Evolutionary conservation across 1,284 basidiomycete species (phyloP).

Genomic region (Ceratobasidium theobromae): DNA sequence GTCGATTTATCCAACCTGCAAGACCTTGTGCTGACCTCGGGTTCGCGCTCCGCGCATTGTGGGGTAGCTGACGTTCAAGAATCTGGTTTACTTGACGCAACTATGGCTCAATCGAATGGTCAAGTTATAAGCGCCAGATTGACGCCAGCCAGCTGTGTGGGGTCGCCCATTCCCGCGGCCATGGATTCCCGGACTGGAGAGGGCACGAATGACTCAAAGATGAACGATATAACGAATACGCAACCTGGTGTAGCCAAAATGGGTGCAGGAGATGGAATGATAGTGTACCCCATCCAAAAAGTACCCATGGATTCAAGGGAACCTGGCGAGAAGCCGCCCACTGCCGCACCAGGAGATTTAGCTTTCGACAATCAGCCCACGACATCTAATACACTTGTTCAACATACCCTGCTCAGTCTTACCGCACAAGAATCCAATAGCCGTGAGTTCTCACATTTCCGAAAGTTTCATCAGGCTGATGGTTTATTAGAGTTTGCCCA

Average conservation of each 20-base stretch:
- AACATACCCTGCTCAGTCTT: slow-evolving; percentile 6
- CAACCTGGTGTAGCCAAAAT: too few species aligned
- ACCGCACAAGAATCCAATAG: neutral
- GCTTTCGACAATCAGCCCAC: neutral
- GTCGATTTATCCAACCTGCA: slow-evolving; percentile 19
- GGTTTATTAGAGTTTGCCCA: neutral
- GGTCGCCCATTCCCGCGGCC: neutral
- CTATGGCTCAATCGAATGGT: neutral
- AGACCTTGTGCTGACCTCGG: slow-evolving; percentile 14
- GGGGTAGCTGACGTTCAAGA: neutral
- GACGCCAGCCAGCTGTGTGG: neutral
- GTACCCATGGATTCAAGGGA: neutral
- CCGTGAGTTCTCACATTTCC: neutral
- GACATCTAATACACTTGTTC: slow-evolving; percentile 16
- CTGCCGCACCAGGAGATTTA: neutral
- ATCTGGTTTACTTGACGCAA: neutral
- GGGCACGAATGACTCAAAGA: too few species aligned
- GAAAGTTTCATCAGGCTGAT: neutral
- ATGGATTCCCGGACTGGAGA: neutral
- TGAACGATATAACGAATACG: too few species aligned
- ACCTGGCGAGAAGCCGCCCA: neutral
- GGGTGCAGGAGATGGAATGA: too few species aligned
- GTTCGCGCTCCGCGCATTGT: neutral
- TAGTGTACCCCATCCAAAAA: too few species aligned
- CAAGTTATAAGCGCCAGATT: too few species aligned